Evolutionary conservation across 78 protist species (phyloP), one percentile per base, ranked within the genome.

Genomic region (Dictyostelium purpureum): DNA sequence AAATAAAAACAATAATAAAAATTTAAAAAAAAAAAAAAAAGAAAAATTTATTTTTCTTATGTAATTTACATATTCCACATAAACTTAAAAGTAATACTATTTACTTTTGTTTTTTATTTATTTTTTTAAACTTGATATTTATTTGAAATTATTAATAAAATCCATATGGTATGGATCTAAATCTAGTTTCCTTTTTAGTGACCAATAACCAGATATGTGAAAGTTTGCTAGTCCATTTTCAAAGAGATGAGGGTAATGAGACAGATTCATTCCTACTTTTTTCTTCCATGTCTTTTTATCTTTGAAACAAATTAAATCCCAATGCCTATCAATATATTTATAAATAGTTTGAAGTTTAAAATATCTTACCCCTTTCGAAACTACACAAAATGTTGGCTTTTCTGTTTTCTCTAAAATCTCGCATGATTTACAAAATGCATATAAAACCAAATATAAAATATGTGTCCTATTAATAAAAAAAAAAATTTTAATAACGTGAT

Each of bases 131-230:
- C 0, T 49, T 12, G 3, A 49, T 49, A 14, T 49, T 49, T 6
- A 56, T 24, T 61, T 61, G 31, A 61, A 61, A 61, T 61, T 61
- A 28, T 61, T 61, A 14, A 61, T 61, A 31, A 31, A 61, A 28
- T 85, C 79, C 28, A 10, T 54, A 9, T 45, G 37, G 35, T 85
- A 85, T 40, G 91, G 91, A 47, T 73, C 73, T 37, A 79, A 45
- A 3, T 21, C 40, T 6, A 56, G n/a, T n/a, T n/a, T 69, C 42
- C 33, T 79, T 33, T 85, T 85, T 12, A 85, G 35, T 19, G 80
- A 74, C 91, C 91, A 85, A 57, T 85, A 85, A 0, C 91, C 91
- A 31, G 91, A 71, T n/a, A 71, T 85, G 33, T 85, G 91, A 43
- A 85, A 85, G 6, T 37, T 73, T 38, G 61, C 31, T 38, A 71